A percentile compares a stretch with the other conserved stretches of the same genome.
Conservation (phyloP, 2,329 filamentous ascomycete genomes). For the Onygenales sp. region DNA sequence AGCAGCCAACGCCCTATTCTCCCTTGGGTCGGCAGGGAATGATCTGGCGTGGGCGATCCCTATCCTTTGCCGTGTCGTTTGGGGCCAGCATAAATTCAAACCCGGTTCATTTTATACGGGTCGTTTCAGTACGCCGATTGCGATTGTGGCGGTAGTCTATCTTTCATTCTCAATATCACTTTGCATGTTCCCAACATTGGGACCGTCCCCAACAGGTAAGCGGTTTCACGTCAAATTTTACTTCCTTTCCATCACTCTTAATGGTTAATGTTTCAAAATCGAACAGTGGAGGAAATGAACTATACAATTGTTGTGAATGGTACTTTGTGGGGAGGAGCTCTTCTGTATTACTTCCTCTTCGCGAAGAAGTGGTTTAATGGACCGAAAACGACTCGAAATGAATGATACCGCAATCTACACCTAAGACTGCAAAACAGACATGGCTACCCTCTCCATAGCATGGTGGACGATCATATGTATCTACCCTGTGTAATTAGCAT, state of each 20-base stretch:
- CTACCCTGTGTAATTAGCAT: too few species aligned
- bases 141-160: constrained; percentile 45
- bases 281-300: constrained; percentile 45
- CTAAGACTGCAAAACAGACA: too few species aligned
- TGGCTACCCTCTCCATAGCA: too few species aligned
- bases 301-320: constrained; percentile 55
- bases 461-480: neutral
- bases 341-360: constrained; percentile 48
- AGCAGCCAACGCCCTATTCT: constrained; percentile 52
- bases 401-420: neutral
- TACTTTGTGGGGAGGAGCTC: constrained; percentile 48
- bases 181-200: constrained; percentile 50
- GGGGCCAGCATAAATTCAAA: constrained; percentile 48
- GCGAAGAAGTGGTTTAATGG: constrained; percentile 53
- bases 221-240: constrained; percentile 1
- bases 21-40: constrained; percentile 50
- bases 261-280: neutral
- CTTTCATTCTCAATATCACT: constrained; percentile 47
- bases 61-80: constrained; percentile 49
- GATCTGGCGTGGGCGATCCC: constrained; percentile 52
- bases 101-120: constrained; percentile 54
- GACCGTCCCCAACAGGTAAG: constrained; percentile 42
- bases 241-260: neutral
- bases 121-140: constrained; percentile 42
- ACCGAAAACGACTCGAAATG: constrained; percentile 42